These are phyloP conservation scores for Naganishia liquefaciens DNA, from an alignment of 1,284 basidiomycete species.

Conservation along the genomic window DNA sequence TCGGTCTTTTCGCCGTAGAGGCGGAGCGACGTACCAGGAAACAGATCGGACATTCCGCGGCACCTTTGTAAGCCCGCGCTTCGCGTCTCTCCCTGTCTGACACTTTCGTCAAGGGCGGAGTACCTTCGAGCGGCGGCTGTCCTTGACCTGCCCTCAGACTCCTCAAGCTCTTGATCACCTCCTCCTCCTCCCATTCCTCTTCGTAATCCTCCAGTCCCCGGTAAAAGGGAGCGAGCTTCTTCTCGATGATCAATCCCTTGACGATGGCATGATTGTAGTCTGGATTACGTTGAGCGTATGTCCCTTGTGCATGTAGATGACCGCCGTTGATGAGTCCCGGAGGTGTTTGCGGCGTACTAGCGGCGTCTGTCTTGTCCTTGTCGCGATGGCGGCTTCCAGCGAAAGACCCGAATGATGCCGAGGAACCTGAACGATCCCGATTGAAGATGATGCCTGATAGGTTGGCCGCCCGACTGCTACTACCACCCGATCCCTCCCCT, in stretches of 20 bases:
- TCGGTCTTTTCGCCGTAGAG: neutral
- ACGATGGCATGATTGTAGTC: constrained; percentile 91
- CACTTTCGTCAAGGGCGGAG: constrained; percentile 30
- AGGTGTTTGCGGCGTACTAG: constrained; percentile 73
- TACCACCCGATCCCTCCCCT: constrained; percentile 1
- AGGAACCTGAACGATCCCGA: constrained; percentile 14
- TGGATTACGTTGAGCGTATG: constrained; percentile 67
- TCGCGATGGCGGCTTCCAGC: constrained; percentile 16
- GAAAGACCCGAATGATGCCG: constrained; percentile 19
- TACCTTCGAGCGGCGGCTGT: neutral
- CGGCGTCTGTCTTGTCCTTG: constrained; percentile 64
- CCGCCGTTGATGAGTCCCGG: constrained; percentile 61
- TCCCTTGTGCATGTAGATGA: constrained; percentile 79
- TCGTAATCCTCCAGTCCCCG: constrained; percentile 91
- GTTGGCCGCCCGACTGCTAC: constrained; percentile 7
- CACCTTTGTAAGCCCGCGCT: constrained; percentile 75
- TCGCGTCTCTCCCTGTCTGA: constrained; percentile 64
- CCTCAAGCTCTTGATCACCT: constrained; percentile 60
- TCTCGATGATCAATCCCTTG: constrained; percentile 79
- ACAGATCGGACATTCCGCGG: constrained; percentile 98
- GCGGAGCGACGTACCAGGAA: constrained; percentile 73
- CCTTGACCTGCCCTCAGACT: constrained; percentile 45
- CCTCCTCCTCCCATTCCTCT: constrained; percentile 78
- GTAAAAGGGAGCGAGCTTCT: constrained; percentile 92
- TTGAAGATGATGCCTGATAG: constrained; percentile 20